phyloP scores from a whole-genome alignment of 2,329 filamentous ascomycete genomes.

The Beauveria scarabaeidicola region DNA sequence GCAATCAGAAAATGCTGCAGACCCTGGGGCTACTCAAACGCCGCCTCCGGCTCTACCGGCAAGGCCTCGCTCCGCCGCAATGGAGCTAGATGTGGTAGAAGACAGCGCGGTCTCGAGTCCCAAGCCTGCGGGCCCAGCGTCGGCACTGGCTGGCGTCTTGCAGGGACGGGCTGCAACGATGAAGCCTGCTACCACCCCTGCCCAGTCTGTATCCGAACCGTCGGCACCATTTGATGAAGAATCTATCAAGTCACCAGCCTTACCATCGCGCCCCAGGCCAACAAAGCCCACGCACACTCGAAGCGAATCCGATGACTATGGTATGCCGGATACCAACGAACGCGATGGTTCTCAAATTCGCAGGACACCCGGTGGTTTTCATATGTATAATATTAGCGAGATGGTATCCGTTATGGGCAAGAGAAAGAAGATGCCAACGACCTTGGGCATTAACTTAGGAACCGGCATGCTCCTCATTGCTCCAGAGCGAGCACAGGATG shows the following conservation, averaged over 20 bases:
- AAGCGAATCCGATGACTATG: constrained; percentile 18
- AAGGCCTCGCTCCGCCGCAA: constrained; percentile 28
- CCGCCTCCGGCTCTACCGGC: constrained; percentile 36
- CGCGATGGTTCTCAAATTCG: constrained; percentile 33
- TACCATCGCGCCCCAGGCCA: constrained; percentile 29
- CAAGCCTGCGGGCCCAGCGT: constrained; percentile 37
- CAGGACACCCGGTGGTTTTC: constrained; percentile 69
- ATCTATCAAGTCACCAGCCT: constrained; percentile 26
- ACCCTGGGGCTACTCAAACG: constrained; percentile 27
- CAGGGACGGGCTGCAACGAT: constrained; percentile 31
- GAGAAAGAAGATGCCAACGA: constrained; percentile 97
- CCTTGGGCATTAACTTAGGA: constrained; percentile 81
- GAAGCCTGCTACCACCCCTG: constrained; percentile 6
- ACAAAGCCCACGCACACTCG: constrained; percentile 10
- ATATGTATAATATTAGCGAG: constrained; percentile 94
- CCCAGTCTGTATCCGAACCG: neutral
- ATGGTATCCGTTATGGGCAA: constrained; percentile 97
- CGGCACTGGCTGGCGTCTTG: constrained; percentile 49
- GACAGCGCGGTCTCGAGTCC: constrained; percentile 15
- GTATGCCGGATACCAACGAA: constrained; percentile 30
- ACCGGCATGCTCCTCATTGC: constrained; percentile 86
- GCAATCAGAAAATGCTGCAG: constrained; percentile 36
- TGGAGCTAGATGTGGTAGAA: constrained; percentile 25
- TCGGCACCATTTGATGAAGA: constrained; percentile 20
- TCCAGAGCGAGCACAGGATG: constrained; percentile 75